Evolutionary conservation across 129 eudicot genomes (phyloP).

Genomic region (Flaveria ramosissima): DNA sequence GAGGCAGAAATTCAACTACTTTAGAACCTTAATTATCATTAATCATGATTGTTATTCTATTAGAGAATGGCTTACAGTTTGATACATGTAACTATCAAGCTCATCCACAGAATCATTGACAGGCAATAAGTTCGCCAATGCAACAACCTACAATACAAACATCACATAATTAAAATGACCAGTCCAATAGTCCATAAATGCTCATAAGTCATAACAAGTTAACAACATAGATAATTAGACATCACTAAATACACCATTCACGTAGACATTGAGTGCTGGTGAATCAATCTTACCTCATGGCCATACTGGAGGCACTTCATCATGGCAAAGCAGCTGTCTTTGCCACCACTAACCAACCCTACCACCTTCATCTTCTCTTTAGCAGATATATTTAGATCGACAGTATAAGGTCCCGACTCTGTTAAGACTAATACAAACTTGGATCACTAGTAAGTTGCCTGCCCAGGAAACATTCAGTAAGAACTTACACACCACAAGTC

Average conservation of each 20-base stretch:
- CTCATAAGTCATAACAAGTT: not conserved
- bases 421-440: conserved; percentile 4
- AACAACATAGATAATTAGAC: not conserved
- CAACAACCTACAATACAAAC: conserved; percentile 62
- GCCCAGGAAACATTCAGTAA: not conserved
- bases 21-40: not conserved
- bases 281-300: conserved; percentile 58
- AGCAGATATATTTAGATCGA: not conserved
- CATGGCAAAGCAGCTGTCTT: conserved; percentile 98
- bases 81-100: conserved; percentile 98
- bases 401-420: not conserved
- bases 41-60: not conserved
- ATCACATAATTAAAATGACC: not conserved
- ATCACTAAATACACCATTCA: not conserved
- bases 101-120: conserved; percentile 85
- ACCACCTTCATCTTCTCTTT: conserved; percentile 78
- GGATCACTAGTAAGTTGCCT: not conserved
- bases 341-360: conserved; percentile 95
- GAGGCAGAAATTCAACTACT: not conserved
- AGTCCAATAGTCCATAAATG: not conserved
- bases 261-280: conserved; percentile 9
- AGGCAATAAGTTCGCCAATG: conserved; percentile 93
- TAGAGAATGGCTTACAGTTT: conserved; percentile 61
- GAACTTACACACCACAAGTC: not conserved
- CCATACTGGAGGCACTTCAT: conserved; percentile 84